These are phyloP conservation scores for Letharia lupina DNA, from an alignment of 495 filamentous ascomycete species.

Conservation along the genomic window DNA sequence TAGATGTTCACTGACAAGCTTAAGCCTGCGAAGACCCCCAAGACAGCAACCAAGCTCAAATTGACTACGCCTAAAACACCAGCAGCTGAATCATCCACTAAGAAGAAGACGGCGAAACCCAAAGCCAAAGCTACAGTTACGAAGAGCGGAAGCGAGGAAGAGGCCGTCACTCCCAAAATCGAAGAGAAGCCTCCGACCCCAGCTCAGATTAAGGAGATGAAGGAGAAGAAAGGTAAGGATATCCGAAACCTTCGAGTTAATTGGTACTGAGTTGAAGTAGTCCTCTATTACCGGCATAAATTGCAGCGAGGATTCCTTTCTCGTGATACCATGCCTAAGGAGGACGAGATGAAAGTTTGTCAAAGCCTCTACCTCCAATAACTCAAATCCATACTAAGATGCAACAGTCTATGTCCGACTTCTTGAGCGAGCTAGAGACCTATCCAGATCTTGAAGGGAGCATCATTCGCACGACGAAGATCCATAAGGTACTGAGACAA, in stretches of 20 bases:
- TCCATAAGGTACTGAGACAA: conserved; percentile 87
- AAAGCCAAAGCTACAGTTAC: conserved; percentile 38
- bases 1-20: conserved; percentile 18
- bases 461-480: conserved; percentile 80
- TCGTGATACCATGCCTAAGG: conserved; percentile 68
- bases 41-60: conserved; percentile 49
- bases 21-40: conserved; percentile 50
- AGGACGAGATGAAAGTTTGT: conserved; percentile 67
- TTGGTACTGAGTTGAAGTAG: conserved; percentile 29
- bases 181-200: conserved; percentile 48
- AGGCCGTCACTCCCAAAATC: conserved; percentile 37
- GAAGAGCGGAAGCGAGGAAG: conserved; percentile 43
- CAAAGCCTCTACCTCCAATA: background rate
- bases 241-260: conserved; percentile 13
- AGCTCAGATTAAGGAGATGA: conserved; percentile 55
- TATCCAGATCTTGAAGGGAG: conserved; percentile 72
- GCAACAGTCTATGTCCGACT: conserved; percentile 56
- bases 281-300: conserved; percentile 79
- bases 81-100: conserved; percentile 32
- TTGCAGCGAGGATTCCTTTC: conserved; percentile 87
- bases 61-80: conserved; percentile 46
- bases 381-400: background rate
- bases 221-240: conserved; percentile 57
- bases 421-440: conserved; percentile 68
- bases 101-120: conserved; percentile 52